Base-by-base conservation (phyloP, 2,329 filamentous ascomycete genomes). In the Fusarium camptoceras region DNA sequence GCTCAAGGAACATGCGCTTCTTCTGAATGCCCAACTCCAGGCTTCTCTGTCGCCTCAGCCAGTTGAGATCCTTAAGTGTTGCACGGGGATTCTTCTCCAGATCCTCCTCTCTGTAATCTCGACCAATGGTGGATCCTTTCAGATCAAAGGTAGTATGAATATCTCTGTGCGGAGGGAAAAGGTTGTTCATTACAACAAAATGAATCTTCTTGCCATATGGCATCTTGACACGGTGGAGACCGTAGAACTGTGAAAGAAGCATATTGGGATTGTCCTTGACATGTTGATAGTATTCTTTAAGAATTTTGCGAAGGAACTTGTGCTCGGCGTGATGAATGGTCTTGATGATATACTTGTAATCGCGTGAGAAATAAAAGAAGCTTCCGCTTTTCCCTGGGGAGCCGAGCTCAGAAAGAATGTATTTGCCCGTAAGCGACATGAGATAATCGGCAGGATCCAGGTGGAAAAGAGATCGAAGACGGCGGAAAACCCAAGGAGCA, bases 301-400 rank as follows among this genome's bases (percentile, higher is more conserved):
- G 83, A 61, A 95, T 92, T 80, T 91, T 94, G 54, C 93, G 87
- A 50, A 97, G 85, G 70, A 95, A 94, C 76, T 94, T 94, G 84
- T 95, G 93, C 81, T 99, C 96, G 74, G 90, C 89, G 76, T 98
- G 96, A 79, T 99, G 96, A 73, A 99, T 98, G 24, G 96, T 99
- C 83, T 99, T 99, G 88, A 99, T 99, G 82, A 99, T 99, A 83
- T 99, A 99, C 82, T 98, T 98, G 87, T 99, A 99, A 82, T 99
- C 96, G 76, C 96, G 88, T 49, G 96, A 98, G 83, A 98, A 99
- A 85, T 99, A 99, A 83, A 99, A 99, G 84, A 99, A 99, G 81
- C 94, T 98, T 71, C 96, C 96, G 80, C 94, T 98, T 85, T 99
- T 99, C 64, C 96, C 96, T 2, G 96, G 96, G 6, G 96, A 98